Conservation (phyloP, 768 basidiomycete genomes). For the Mycena metata region DNA sequence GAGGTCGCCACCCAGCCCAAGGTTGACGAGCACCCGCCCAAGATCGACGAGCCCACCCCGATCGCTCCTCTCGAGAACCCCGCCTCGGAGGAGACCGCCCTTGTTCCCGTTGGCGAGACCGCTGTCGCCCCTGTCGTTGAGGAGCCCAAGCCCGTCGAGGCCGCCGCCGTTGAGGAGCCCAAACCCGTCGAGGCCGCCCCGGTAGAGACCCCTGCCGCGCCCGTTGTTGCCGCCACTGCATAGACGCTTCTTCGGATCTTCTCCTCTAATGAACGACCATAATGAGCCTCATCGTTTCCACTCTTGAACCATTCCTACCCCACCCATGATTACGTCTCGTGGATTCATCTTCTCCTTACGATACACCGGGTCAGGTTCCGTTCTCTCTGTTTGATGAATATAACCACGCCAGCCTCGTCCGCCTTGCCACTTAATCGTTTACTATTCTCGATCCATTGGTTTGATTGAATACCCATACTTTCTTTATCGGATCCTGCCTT, state of each 20-base stretch:
- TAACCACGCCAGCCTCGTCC: slow-evolving; percentile 74
- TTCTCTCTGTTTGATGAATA: slow-evolving; percentile 71
- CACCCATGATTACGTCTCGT: slow-evolving; percentile 55
- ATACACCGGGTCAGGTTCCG: slow-evolving; percentile 73
- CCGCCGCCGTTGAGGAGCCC: slow-evolving; percentile 48
- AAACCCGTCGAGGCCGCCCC: slow-evolving; percentile 55
- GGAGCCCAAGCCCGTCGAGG: slow-evolving; percentile 32
- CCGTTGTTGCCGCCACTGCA: slow-evolving; percentile 85
- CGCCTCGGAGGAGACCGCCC: slow-evolving; percentile 55
- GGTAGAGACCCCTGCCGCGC: slow-evolving; percentile 51
- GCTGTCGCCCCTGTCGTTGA: slow-evolving; percentile 39
- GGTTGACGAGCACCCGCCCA: slow-evolving; percentile 91
- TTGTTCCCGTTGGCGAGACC: slow-evolving; percentile 37
- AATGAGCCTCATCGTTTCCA: slow-evolving; percentile 51
- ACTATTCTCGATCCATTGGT: slow-evolving; percentile 73
- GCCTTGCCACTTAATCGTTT: slow-evolving; percentile 63
- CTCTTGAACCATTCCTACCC: slow-evolving; percentile 53
- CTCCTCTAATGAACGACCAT: slow-evolving; percentile 61
- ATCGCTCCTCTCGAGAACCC: slow-evolving; percentile 90
- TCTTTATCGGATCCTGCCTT: slow-evolving; percentile 66
- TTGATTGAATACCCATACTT: slow-evolving; percentile 72
- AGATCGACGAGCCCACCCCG: slow-evolving; percentile 85
- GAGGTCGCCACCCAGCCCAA: slow-evolving; percentile 80
- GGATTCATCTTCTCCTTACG: slow-evolving; percentile 54
- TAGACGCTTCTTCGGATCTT: slow-evolving; percentile 55